phyloP scores from a whole-genome alignment of 2,329 filamentous ascomycete genomes.

The Periconia sp. region DNA sequence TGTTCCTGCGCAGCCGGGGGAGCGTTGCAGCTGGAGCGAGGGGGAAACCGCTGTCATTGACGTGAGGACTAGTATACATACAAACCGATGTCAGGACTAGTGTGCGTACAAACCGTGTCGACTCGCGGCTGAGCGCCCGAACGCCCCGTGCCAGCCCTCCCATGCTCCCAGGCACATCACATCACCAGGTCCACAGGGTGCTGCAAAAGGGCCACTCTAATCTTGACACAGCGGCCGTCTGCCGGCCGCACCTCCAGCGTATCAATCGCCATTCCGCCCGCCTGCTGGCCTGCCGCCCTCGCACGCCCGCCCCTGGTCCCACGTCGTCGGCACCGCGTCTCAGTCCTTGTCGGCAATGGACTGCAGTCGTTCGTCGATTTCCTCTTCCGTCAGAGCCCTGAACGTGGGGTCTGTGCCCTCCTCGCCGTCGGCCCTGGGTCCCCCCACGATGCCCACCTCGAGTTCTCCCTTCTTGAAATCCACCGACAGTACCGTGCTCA shows the following conservation, averaged over 20 bases:
- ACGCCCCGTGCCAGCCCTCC: conserved; percentile 31
- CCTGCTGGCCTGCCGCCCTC: conserved; percentile 28
- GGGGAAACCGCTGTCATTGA: conserved; percentile 38
- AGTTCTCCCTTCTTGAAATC: conserved; percentile 99
- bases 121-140: conserved; percentile 39
- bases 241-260: conserved; percentile 34
- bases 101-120: conserved; percentile 40
- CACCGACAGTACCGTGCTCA: conserved; percentile 96
- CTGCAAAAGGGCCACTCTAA: conserved; percentile 32
- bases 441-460: conserved; percentile 96
- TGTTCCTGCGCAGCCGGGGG: conserved; percentile 26
- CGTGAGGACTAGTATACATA: conserved; percentile 29
- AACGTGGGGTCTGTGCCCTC: conserved; percentile 82
- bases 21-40: conserved; percentile 39
- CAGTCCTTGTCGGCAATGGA: conserved; percentile 99
- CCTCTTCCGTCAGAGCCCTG: conserved; percentile 89
- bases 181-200: too few relatives aligned
- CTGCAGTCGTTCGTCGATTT: conserved; percentile 98
- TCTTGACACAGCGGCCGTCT: conserved; percentile 37
- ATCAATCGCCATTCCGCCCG: conserved; percentile 35
- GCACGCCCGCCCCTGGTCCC: conserved; percentile 23
- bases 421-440: conserved; percentile 79
- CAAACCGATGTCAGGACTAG: too few relatives aligned
- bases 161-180: conserved; percentile 37
- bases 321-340: conserved; percentile 41